Conservation (phyloP, 257 asterid genomes). For the Przewalskia tangutica region DNA sequence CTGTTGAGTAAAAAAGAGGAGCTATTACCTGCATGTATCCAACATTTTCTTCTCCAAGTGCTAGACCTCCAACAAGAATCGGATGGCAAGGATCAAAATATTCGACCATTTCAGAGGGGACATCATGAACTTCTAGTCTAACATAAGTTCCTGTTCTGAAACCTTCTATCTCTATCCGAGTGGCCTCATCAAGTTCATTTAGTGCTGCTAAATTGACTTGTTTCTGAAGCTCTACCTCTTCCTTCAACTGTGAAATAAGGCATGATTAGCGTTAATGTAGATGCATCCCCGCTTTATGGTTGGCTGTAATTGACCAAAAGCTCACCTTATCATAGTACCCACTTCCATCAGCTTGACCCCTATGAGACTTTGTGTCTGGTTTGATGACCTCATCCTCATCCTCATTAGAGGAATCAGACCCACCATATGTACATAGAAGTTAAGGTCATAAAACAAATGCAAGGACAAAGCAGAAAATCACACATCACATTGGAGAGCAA, state of each 20-base stretch:
- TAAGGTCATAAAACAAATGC: conserved; percentile 43
- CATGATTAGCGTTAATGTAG: background rate
- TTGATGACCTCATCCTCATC: conserved; percentile 39
- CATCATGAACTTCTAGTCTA: conserved; percentile 78
- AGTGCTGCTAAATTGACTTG: conserved; percentile 81
- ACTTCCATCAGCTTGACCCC: conserved; percentile 49
- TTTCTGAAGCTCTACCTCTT: conserved; percentile 72
- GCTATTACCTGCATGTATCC: conserved; percentile 90
- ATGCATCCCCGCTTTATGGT: background rate
- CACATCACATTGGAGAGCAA: background rate
- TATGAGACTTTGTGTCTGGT: conserved; percentile 33
- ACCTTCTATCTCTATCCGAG: conserved; percentile 82
- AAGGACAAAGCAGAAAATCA: background rate
- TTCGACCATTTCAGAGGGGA: conserved; percentile 93
- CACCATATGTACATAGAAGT: conserved; percentile 41
- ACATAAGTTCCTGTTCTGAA: conserved; percentile 80
- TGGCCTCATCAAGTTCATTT: conserved; percentile 77
- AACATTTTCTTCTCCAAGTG: conserved; percentile 80
- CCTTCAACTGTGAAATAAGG: conserved; percentile 56
- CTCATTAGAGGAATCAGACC: conserved; percentile 55
- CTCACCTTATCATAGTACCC: conserved; percentile 74
- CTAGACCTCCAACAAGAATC: conserved; percentile 88
- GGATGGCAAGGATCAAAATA: conserved; percentile 90
- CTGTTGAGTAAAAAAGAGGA: background rate
- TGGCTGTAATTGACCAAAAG: background rate